Evolutionary conservation across 352 stramenopile species (phyloP), one percentile per base, ranked within the genome.

Genomic region (Aphanomyces euteiches): DNA sequence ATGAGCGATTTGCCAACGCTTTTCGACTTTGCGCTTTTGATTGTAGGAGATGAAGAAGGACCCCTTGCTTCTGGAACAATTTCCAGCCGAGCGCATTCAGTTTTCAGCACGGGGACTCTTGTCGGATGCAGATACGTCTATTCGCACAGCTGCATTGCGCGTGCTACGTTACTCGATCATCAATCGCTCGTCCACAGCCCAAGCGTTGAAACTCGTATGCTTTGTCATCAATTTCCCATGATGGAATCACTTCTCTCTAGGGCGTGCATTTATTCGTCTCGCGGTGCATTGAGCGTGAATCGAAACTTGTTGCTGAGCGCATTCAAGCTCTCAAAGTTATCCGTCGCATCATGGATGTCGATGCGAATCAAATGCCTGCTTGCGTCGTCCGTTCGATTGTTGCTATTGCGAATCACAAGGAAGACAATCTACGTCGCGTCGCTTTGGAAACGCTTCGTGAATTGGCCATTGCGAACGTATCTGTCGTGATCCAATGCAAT

Each of bases 281-380:
- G 15, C 78, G 88, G 3, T 86, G 87, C 4, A 79, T 96, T 72
- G 88, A 96, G 68, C 80, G 85, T n/a, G 89, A 96, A 67, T 81
- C 93, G 53, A 94, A 95, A 67, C 81, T 93, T 41, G 67, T 96
- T 19, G 80, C 84, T 0, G 89, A 96, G 73, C 82, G 89, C 19
- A 79, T 96, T 0, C 88, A 96, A 66, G 89, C 89, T 19, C 77
- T 96, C 5, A 96, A 96, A 66, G 83, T 95, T 7, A 84, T 92
- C 40, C 82, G 89, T 0, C 78, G 88, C 13, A 80, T 96, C 54
- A 88, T 94, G 75, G 86, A 96, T 48, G 90, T 96, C 65, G 88
- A 96, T 56, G 85, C 82, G 21, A 81, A 81, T 17, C 81, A 90
- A 72, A 90, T 96, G 84, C 88, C 89, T n/a, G 82, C 80, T 48